Evolutionary conservation across 1,284 basidiomycete species (phyloP), one percentile per base, ranked within the genome.

Genomic region (Sporisorium iseilematis-ciliati): DNA sequence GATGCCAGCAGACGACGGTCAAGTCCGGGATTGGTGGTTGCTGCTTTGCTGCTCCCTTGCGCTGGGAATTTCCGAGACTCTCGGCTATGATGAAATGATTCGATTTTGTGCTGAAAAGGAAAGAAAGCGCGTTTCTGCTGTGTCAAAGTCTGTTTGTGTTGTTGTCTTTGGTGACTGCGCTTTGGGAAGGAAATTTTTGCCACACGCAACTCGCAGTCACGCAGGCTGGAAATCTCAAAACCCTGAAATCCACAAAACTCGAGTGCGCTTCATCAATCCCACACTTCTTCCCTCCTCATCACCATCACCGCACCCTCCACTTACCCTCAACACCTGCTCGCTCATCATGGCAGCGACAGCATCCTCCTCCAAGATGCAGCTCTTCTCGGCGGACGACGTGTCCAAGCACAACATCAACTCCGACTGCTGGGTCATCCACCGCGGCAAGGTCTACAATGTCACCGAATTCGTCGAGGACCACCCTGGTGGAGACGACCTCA

Each of bases 361-460:
- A 31, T 64, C 60, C 48, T 66, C 51, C 7, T 58, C 74, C 49
- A 64, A 71, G 67, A 71, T 79, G 63, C 64, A 65, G 63, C 65
- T 81, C 59, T 77, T 81, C 55, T 63, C 68, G 7, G 46, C 58
- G 14, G 67, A 65, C 16, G 71, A 78, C 26, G 70, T 84, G 3
- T 62, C 79, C 16, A 73, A 75, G 65, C 79, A 81, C 74, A 90
- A 92, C 7, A 80, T 80, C 14, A 92, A 93, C 85, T 85, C 93
- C 20, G 85, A 89, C 64, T 88, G 94, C 62, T 84, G 87, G 85
- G 84, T 88, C 57, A 86, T 86, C 6, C 85, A 85, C 82, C 78
- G 82, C 21, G 87, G 86, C 52, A 82, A 84, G 45, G 87, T 88
- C 33, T 88, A 87, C 83, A 86, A 88, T 67, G 78, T 88, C 52